Evolutionary conservation across 2,329 filamentous ascomycete species (phyloP).

Genomic region (Fusarium beomiforme): DNA sequence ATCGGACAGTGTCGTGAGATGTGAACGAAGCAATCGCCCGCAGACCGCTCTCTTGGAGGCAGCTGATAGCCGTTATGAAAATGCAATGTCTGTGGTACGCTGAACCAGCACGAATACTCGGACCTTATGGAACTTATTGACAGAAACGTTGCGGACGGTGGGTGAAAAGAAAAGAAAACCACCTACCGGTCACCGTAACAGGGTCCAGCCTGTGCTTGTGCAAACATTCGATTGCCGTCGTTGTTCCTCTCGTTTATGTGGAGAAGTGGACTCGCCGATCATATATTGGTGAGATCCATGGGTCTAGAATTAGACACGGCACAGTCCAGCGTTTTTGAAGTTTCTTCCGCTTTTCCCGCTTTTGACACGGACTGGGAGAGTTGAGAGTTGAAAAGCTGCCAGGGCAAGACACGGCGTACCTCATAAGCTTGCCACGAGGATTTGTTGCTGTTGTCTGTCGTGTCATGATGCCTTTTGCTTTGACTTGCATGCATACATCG

Average conservation of each 20-base stretch:
- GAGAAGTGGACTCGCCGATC: slow-evolving; percentile 28
- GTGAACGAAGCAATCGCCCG: slow-evolving; percentile 19
- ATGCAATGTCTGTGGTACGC: background rate
- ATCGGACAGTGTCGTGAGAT: slow-evolving; percentile 14
- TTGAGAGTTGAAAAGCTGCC: slow-evolving; percentile 4
- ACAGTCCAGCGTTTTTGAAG: slow-evolving; percentile 2
- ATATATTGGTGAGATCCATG: background rate
- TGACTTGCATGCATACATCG: slow-evolving; percentile 24
- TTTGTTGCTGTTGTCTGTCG: slow-evolving; percentile 6
- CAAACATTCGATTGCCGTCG: slow-evolving; percentile 6
- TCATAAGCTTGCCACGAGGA: slow-evolving; percentile 25
- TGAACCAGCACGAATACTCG: background rate
- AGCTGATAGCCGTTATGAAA: background rate
- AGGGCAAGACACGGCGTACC: slow-evolving; percentile 22
- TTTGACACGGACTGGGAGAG: background rate
- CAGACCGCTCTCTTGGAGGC: slow-evolving; percentile 33
- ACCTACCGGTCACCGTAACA: slow-evolving; percentile 2
- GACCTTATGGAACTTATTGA: slow-evolving; percentile 2
- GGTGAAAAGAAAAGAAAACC: background rate
- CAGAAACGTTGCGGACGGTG: slow-evolving; percentile 15
- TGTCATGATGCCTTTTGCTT: slow-evolving; percentile 4
- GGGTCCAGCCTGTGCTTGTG: background rate
- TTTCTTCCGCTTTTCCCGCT: slow-evolving; percentile 9
- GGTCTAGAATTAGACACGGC: slow-evolving; percentile 5
- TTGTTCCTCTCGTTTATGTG: slow-evolving; percentile 37